Evolutionary conservation across 495 filamentous ascomycete genomes (phyloP).

Genomic region (Pseudoneurospora amorphoporcata): DNA sequence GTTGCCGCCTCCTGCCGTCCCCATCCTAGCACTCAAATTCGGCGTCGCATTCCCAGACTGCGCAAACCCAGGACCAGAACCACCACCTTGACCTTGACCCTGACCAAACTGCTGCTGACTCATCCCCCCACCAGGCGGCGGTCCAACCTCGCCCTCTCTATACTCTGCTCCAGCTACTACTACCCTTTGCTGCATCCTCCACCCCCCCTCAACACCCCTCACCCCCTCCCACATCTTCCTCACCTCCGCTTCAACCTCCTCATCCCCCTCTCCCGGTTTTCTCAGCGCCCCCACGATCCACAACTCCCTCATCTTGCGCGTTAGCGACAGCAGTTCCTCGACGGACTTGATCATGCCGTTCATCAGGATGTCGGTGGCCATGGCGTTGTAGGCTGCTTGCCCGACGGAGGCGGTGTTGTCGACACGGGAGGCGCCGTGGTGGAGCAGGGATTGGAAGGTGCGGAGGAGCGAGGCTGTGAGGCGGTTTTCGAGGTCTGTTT

Average conservation of each 20-base stretch:
- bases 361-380: conserved; percentile 27
- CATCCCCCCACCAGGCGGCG: not conserved
- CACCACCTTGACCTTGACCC: not conserved
- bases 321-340: conserved; percentile 29
- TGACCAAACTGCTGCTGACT: not conserved
- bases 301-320: conserved; percentile 30
- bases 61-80: not conserved
- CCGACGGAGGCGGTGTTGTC: conserved; percentile 19
- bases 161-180: not conserved
- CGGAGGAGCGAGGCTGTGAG: conserved; percentile 30
- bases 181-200: not conserved
- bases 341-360: conserved; percentile 22
- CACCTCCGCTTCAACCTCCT: conserved; percentile 19
- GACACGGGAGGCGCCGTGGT: conserved; percentile 20
- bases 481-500: conserved; percentile 17
- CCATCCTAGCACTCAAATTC: not conserved
- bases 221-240: conserved; percentile 8
- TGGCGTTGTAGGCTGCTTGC: conserved; percentile 24
- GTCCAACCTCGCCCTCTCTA: not conserved
- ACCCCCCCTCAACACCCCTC: not conserved
- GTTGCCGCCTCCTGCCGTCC: not conserved
- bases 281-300: conserved; percentile 34
- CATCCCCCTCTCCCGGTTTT: conserved; percentile 23
- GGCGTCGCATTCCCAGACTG: not conserved
- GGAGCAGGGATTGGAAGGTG: conserved; percentile 25